phyloP scores from a whole-genome alignment of 352 stramenopile genomes.

The Globisporangium takayamanum region DNA sequence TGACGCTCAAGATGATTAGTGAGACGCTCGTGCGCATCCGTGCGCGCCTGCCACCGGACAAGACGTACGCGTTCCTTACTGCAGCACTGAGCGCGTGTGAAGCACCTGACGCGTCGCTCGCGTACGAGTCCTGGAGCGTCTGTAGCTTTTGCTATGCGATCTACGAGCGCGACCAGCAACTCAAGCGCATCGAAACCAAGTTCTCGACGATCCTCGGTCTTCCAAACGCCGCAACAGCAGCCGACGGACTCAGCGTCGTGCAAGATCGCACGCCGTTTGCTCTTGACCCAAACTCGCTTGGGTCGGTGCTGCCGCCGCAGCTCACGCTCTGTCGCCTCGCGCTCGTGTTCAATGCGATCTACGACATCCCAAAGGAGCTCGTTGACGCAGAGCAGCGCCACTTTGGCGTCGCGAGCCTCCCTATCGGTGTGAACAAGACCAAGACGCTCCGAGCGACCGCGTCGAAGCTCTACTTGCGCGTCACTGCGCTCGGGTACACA shows the following conservation, averaged over 20 bases:
- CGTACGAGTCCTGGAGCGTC: constrained; percentile 82
- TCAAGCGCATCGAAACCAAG: constrained; percentile 59
- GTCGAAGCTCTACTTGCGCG: constrained; percentile 63
- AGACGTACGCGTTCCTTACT: constrained; percentile 39
- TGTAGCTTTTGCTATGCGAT: constrained; percentile 83
- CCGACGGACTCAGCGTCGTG: constrained; percentile 39
- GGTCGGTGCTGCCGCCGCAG: constrained; percentile 44
- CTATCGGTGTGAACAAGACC: constrained; percentile 16
- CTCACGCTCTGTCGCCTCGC: constrained; percentile 74
- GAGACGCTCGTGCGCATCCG: constrained; percentile 71
- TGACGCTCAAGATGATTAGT: constrained; percentile 86
- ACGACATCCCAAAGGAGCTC: constrained; percentile 72
- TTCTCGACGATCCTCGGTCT: constrained; percentile 48
- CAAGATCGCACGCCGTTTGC: constrained; percentile 31
- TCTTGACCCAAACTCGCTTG: constrained; percentile 36
- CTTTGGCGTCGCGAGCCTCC: constrained; percentile 11
- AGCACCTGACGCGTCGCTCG: constrained; percentile 39
- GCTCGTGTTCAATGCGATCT: constrained; percentile 74
- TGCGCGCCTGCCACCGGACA: constrained; percentile 42
- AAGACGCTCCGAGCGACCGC: constrained; percentile 11
- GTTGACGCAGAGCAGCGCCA: constrained; percentile 54
- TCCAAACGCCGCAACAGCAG: constrained; percentile 26
- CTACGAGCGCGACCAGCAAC: constrained; percentile 75
- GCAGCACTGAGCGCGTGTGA: constrained; percentile 26
- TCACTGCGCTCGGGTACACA: constrained; percentile 64